Evolutionary conservation across 208 protist genomes (phyloP), one percentile per base, ranked within the genome.

Genomic region (Herpetomonas muscarum): DNA sequence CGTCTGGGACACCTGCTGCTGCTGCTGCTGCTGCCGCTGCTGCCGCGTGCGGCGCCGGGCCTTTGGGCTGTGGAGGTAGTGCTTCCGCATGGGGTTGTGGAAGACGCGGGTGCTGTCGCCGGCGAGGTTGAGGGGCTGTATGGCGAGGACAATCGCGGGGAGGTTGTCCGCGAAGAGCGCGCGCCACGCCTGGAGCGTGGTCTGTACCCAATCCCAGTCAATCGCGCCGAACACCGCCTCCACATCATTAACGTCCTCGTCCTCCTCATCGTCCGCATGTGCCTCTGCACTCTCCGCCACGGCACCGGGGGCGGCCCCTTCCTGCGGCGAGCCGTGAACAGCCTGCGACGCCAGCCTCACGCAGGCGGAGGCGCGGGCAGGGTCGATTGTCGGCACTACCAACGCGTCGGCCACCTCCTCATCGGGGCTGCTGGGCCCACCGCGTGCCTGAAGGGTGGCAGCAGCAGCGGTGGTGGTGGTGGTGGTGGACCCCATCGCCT

Each of bases 201-300:
- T 26, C 57, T 86, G 72, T 19, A 92, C 81, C 87, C 87, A 94
- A 65, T 70, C 70, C 84, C 87, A 92, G 64, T 94, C 87, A 55
- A 94, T 71, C 1, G 48, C 52, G 52, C 84, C 83, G 62, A 94
- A 94, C 21, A 86, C 64, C 1, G 44, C 62, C 60, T 81, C 81
- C 55, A 87, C 61, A 61, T 82, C 74, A 66, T 34, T 32, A 49
- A 64, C 49, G 64, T 52, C 54, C 21, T 41, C 61, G 37, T 64
- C 69, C 32, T 52, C 52, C 17, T 74, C 57, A 13, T 71, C 61
- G 1, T 64, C 31, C 29, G 42, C 51, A 19, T 51, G 34, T 36
- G 39, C 30, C 21, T 51, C 31, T 17, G 6, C 28, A 34, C 37
- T 17, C 19, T 29, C 24, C 22, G 26, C 34, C 42, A 24, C 39